phyloP scores from a whole-genome alignment of 305 asterid genomes.

The Fraxinus dipetala region DNA sequence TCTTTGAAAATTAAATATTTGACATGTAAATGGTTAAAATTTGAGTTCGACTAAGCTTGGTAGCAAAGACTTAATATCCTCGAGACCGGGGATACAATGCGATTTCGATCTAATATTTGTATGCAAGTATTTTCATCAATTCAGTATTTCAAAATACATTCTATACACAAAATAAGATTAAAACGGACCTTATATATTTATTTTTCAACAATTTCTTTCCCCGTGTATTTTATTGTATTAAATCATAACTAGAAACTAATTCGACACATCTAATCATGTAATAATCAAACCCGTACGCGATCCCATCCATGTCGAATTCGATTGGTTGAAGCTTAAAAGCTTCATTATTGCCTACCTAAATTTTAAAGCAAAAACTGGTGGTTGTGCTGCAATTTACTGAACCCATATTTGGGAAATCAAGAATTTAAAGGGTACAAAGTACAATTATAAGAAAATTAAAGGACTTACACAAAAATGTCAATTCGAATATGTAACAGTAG shows the following conservation, averaged over 20 bases:
- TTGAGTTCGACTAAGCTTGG: background rate
- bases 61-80: background rate
- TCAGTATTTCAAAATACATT: no score
- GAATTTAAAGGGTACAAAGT: background rate
- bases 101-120: no score
- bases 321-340: background rate
- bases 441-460: background rate
- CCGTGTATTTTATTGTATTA: background rate
- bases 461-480: background rate
- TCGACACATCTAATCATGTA: background rate
- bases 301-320: background rate
- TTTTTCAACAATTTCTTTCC: background rate
- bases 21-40: background rate
- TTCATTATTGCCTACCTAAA: background rate
- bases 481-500: background rate
- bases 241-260: background rate
- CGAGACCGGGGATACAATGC: background rate
- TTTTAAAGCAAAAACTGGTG: background rate
- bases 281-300: background rate
- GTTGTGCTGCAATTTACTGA: background rate
- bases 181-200: background rate
- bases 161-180: no score
- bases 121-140: background rate
- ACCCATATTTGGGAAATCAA: background rate
- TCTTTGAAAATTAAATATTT: background rate